Evolutionary conservation across 2,329 filamentous ascomycete genomes (phyloP), one percentile per base, ranked within the genome.

Genomic region (Thielaviopsis populi): DNA sequence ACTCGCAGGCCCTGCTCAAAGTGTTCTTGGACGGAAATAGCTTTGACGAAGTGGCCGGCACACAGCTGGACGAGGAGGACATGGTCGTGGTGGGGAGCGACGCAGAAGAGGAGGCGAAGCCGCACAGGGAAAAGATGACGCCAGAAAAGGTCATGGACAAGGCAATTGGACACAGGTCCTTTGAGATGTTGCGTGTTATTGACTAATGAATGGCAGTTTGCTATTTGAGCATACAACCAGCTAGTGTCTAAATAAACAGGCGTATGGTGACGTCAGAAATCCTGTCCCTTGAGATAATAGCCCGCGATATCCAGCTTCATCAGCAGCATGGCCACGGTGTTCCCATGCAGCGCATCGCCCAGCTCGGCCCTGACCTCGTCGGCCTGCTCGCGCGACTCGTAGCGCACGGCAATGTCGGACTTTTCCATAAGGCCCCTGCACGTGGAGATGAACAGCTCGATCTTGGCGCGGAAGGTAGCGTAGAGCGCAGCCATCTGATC

Each of bases 381-480:
- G 65, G 67, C 72, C 66, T 68, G 70, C 67, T 69, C 72, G 19
- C 69, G 70, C 7, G 68, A 61, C 60, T 70, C 69, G 42, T 68
- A 70, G 68, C 70, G 76, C 65, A 65, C 72, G 69, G 67, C 76
- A 72, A 75, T 77, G 24, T 74, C 78, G 59, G 76, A 81, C 79
- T 82, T 89, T 71, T 85, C 88, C 50, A 78, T 84, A 70, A 87
- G 77, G 1, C 80, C 85, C 66, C 79, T 81, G 71, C 83, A 94
- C 1, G 88, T 88, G 59, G 78, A 85, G 65, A 94, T 78, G 69
- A 95, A 94, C 0, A 88, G 81, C 30, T 83, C 80, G 0, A 89
- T 79, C 69, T 90, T 89, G 71, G 85, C 88, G 70, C 79, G 80
- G 69, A 95, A 89, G 40, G 76, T 76, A 2, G 73, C 72, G 71